Conservation (phyloP, 345 rosid genomes). For the Viola odorata region DNA sequence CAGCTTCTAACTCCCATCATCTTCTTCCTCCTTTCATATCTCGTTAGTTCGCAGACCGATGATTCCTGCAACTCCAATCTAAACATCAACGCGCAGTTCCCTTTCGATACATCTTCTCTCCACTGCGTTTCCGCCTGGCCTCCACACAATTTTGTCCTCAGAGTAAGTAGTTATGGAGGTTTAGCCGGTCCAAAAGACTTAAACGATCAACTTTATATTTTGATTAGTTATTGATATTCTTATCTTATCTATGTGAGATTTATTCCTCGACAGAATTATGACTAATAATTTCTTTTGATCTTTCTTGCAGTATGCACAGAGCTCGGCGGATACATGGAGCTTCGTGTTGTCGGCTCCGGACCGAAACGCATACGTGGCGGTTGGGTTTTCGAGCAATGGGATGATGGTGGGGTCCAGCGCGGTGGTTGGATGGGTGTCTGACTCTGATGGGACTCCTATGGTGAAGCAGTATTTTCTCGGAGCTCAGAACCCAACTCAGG, state of each 20-base stretch:
- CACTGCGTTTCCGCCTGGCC: constrained; percentile 51
- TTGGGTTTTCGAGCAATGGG: constrained; percentile 66
- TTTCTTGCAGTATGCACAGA: constrained; percentile 45
- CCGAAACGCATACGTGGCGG: constrained; percentile 40
- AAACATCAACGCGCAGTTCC: constrained; percentile 25
- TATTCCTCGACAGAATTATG: too few species aligned
- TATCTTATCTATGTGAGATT: background rate
- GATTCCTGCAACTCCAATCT: constrained; percentile 34
- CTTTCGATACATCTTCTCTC: constrained; percentile 42
- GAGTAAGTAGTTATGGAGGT: constrained; percentile 39
- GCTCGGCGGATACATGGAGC: constrained; percentile 46
- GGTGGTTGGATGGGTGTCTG: constrained; percentile 66
- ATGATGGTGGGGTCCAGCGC: constrained; percentile 74
- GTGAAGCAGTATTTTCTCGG: constrained; percentile 49
- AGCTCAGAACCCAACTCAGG: constrained; percentile 33
- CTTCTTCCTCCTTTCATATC: background rate
- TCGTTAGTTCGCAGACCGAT: constrained; percentile 22
- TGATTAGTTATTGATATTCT: background rate
- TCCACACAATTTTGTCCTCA: constrained; percentile 39
- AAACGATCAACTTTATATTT: background rate
- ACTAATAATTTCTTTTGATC: background rate
- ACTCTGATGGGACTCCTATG: constrained; percentile 11
- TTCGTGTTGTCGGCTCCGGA: constrained; percentile 66
- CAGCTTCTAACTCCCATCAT: too few species aligned
- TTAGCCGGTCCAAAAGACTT: background rate